Evolutionary conservation across 192 early-diverging fungal species (phyloP).

Genomic region (Dispira parvispora): DNA sequence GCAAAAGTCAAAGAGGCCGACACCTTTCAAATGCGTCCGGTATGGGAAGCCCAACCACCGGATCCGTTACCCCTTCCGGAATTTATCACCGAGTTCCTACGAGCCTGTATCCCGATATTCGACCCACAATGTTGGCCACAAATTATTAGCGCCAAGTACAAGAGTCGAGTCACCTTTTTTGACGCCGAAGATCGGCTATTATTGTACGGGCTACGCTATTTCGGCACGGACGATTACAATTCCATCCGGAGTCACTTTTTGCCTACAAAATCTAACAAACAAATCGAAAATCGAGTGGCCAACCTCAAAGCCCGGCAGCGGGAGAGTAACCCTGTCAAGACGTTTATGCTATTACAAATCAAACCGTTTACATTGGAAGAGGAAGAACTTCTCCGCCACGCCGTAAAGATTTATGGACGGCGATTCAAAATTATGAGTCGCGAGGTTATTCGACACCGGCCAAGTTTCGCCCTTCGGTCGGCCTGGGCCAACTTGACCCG

Average conservation of each 20-base stretch:
- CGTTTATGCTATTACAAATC: constrained; percentile 23
- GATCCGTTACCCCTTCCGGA: background rate
- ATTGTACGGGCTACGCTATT: constrained; percentile 24
- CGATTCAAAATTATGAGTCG: constrained; percentile 24
- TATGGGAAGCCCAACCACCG: background rate
- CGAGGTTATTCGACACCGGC: constrained; percentile 21
- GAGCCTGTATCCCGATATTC: background rate
- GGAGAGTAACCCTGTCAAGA: constrained; percentile 25
- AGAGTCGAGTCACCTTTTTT: constrained; percentile 31
- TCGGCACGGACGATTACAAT: constrained; percentile 26
- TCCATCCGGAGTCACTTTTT: constrained; percentile 28
- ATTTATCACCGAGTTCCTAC: background rate
- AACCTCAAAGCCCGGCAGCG: constrained; percentile 24
- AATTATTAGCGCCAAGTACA: constrained; percentile 25
- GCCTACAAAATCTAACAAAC: constrained; percentile 30
- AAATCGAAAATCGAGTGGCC: constrained; percentile 29
- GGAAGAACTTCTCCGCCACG: constrained; percentile 25
- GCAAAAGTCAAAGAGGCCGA: background rate
- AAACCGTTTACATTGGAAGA: constrained; percentile 31
- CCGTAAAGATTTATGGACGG: constrained; percentile 24
- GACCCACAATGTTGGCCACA: constrained; percentile 12
- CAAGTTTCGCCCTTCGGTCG: constrained; percentile 23
- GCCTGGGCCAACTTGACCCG: constrained; percentile 23
- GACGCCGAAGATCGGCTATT: constrained; percentile 25
- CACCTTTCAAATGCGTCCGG: too few species aligned